phyloP scores from a whole-genome alignment of 2,329 filamentous ascomycete species.

The Alternaria gaisen region DNA sequence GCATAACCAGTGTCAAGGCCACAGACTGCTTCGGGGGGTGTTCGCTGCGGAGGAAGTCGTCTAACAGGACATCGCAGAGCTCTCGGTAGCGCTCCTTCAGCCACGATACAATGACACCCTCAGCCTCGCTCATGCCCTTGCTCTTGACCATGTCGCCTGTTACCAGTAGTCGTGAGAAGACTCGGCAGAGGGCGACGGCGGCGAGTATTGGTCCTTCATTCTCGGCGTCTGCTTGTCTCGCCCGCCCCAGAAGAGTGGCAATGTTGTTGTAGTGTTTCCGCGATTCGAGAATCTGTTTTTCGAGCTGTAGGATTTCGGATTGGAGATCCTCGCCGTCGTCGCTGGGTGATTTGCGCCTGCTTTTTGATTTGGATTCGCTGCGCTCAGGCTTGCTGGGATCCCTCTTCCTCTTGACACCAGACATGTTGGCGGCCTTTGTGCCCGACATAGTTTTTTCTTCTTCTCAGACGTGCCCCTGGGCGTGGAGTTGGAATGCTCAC shows the following conservation, averaged over 20 bases:
- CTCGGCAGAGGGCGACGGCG: constrained; percentile 81
- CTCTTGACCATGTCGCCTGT: constrained; percentile 74
- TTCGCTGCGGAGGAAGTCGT: constrained; percentile 65
- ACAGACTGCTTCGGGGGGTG: constrained; percentile 71
- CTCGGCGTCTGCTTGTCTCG: constrained; percentile 58
- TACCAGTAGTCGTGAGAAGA: constrained; percentile 83
- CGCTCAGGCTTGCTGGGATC: constrained; percentile 43
- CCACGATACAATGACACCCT: constrained; percentile 79
- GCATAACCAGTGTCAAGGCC: constrained; percentile 81
- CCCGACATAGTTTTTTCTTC: constrained; percentile 48
- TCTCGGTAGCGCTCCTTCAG: constrained; percentile 77
- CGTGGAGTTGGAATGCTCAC: constrained; percentile 6
- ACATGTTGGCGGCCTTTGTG: constrained; percentile 33
- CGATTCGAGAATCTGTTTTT: constrained; percentile 83
- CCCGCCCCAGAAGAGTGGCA: constrained; percentile 70
- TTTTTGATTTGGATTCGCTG: constrained; percentile 52
- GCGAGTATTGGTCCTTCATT: constrained; percentile 71
- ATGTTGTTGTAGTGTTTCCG: constrained; percentile 95
- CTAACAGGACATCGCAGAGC: constrained; percentile 71
- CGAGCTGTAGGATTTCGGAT: constrained; percentile 75
- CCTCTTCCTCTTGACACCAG: constrained; percentile 57
- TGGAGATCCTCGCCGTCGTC: constrained; percentile 59
- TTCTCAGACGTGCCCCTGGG: neutral
- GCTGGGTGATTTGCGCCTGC: constrained; percentile 40
- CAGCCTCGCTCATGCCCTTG: constrained; percentile 74